phyloP scores from a whole-genome alignment of 257 asterid genomes.

The Oldenlandia corymbosa region DNA sequence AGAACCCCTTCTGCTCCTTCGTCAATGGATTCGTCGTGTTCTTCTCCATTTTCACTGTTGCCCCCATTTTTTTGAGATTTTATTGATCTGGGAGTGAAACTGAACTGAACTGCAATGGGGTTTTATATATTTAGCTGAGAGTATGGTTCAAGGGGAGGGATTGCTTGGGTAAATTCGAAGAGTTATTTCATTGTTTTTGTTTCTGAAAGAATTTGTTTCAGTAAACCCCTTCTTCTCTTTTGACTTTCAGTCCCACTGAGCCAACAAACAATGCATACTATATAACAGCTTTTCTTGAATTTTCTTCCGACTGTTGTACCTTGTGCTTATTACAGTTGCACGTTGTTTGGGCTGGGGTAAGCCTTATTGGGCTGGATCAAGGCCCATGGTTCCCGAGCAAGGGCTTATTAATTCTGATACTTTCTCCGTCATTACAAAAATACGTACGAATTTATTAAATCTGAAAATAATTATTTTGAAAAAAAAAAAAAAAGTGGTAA shows the following conservation, averaged over 20 bases:
- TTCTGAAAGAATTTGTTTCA: neutral
- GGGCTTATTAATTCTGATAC: too few relatives aligned
- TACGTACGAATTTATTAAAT: too few relatives aligned
- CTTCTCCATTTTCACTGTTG: conserved; percentile 17
- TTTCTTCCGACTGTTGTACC: neutral
- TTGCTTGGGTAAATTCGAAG: neutral
- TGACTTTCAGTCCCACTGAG: neutral
- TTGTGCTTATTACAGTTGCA: neutral
- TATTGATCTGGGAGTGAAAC: neutral
- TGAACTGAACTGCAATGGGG: neutral
- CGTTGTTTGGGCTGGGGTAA: neutral
- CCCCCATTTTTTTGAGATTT: conserved; percentile 5
- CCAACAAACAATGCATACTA: too few relatives aligned
- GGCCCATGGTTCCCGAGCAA: neutral
- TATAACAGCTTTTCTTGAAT: neutral
- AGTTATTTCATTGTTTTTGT: conserved; percentile 5
- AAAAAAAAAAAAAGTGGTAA: too few relatives aligned
- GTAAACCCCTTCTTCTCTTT: conserved; percentile 7
- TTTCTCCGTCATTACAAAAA: too few relatives aligned
- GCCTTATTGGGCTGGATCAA: neutral
- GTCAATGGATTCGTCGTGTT: conserved; percentile 14
- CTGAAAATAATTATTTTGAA: too few relatives aligned
- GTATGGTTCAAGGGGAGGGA: neutral
- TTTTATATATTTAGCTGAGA: neutral
- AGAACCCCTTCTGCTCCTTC: conserved; percentile 23